A percentile compares a stretch with the other conserved stretches of the same genome.
Conservation (phyloP, 352 stramenopile species). For the Halophytophthora batemanensis region DNA sequence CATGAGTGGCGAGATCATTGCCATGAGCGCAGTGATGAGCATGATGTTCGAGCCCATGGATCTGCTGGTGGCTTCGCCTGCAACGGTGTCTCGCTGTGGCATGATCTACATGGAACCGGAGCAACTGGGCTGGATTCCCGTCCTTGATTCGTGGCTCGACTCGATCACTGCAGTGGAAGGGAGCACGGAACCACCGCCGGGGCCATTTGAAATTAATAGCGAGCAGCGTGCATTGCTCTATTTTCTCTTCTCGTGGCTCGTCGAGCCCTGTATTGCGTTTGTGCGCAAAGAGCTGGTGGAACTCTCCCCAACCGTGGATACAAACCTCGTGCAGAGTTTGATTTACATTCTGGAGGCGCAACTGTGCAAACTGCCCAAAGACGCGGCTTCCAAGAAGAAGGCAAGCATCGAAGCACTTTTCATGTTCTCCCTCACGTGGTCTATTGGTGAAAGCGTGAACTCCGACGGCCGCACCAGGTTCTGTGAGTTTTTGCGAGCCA, state of each 20-base stretch:
- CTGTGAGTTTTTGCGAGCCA: conserved; percentile 77
- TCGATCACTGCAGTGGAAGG: conserved; percentile 40
- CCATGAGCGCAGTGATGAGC: conserved; percentile 93
- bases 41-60: conserved; percentile 97
- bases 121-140: conserved; percentile 86
- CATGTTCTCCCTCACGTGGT: conserved; percentile 92
- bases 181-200: conserved; percentile 14
- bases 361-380: conserved; percentile 60
- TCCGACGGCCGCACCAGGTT: conserved; percentile 64
- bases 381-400: conserved; percentile 73
- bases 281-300: conserved; percentile 86
- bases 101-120: conserved; percentile 96
- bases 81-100: conserved; percentile 91
- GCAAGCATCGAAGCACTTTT: conserved; percentile 77
- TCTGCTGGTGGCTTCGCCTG: conserved; percentile 90
- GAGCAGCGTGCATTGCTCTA: conserved; percentile 70
- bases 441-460: conserved; percentile 79
- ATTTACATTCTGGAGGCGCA: conserved; percentile 85
- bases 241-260: conserved; percentile 85
- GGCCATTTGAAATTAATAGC: conserved; percentile 68
- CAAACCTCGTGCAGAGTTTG: conserved; percentile 86
- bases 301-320: conserved; percentile 87
- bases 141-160: conserved; percentile 91
- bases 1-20: conserved; percentile 94
- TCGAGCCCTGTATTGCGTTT: conserved; percentile 89